Evolutionary conservation across 1,284 basidiomycete genomes (phyloP), one percentile per base, ranked within the genome.

Genomic region (Ceratobasidium sp.): DNA sequence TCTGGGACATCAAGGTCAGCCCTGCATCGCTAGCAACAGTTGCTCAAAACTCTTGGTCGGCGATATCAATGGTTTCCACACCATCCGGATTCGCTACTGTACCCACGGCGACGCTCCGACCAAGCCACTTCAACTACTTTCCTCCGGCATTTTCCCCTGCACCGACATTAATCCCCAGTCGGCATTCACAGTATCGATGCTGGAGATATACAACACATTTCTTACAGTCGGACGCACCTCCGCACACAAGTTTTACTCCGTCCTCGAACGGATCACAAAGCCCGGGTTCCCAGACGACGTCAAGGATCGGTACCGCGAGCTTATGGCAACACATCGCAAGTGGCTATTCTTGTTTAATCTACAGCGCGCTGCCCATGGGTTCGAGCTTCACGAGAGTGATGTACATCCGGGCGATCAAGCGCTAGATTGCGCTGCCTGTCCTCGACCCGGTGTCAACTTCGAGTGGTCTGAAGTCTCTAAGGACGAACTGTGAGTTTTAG

Each of bases 231-330:
- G 56, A 7, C 44, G 46, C 51, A 64, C 49, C 10, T 64, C 60
- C 9, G 72, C 44, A 39, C 60, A 75, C 18, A 63, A 64, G 28
- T 75, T 64, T 42, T 75, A 75, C 23, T 39, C 23, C 13, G 61
- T 64, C 18, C 72, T 75, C 18, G 49, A 20, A 10, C 46, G n/a
- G 1, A 46, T 49, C 9, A 39, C 72, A 42, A 64, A 75, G 20
- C 44, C 72, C 4, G 58, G 72, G 15, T 64, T 64, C 20, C 72
- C 72, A 1, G 39, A 18, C 4, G 49, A 64, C 10, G 60, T 75
- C 33, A n/a, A 33, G n/a, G 72, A 75, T 40, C 72, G 61, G 42
- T 75, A 75, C 23, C 72, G 49, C 3, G 72, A 75, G 49, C 60
- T 75, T 7, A 51, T 44, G 33, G 12, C 23, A 49, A 71, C 72